phyloP scores from a whole-genome alignment of 306 rosid species.

The Rubus parviflorus region DNA sequence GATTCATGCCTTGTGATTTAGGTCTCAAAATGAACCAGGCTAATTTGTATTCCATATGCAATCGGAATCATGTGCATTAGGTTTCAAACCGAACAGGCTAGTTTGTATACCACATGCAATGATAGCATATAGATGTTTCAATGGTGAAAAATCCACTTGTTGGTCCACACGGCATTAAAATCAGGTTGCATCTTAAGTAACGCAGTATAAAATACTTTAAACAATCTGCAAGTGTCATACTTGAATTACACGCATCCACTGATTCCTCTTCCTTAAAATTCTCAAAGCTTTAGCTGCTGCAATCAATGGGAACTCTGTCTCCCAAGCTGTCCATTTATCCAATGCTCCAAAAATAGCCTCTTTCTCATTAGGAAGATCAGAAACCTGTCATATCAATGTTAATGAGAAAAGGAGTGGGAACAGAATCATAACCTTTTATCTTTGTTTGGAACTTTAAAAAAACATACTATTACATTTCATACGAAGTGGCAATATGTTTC shows the following conservation, averaged over 20 bases:
- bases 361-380: constrained; percentile 74
- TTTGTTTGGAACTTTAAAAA: neutral
- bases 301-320: constrained; percentile 87
- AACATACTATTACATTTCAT: neutral
- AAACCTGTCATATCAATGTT: constrained; percentile 48
- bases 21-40: neutral
- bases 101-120: neutral
- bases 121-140: neutral
- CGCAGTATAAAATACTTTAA: neutral
- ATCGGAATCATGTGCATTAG: neutral
- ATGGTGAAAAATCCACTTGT: neutral
- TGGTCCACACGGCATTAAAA: too few species aligned
- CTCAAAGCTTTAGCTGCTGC: constrained; percentile 80
- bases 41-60: neutral
- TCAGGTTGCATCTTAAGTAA: too few species aligned
- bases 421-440: neutral
- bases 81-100: neutral
- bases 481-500: neutral
- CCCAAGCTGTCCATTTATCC: constrained; percentile 96
- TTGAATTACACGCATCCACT: constrained; percentile 78
- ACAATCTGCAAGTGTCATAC: constrained; percentile 34
- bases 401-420: constrained; percentile 3
- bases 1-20: neutral
- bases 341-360: constrained; percentile 86
- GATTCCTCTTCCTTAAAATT: constrained; percentile 59